These are phyloP conservation scores for Monascus ruber DNA, from an alignment of 2,329 filamentous ascomycete genomes.

Conservation along the genomic window DNA sequence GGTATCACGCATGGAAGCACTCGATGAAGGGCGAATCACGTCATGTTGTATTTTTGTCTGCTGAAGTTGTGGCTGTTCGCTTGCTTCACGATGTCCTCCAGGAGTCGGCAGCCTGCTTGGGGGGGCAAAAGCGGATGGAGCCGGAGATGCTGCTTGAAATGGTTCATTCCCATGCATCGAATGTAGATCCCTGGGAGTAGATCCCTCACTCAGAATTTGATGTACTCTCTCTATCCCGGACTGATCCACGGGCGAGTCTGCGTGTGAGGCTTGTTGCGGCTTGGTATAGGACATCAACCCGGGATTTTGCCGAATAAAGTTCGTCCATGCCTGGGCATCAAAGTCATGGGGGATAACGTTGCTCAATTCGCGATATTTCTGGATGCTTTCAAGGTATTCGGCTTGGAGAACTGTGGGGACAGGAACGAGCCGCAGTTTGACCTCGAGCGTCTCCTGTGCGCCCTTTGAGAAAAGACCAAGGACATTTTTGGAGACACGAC, in stretches of 20 bases:
- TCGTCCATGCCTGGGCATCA: conserved; percentile 67
- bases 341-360: conserved; percentile 47
- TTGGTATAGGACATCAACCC: conserved; percentile 21
- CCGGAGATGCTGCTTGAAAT: conserved; percentile 26
- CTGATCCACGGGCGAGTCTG: conserved; percentile 26
- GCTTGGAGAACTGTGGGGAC: conserved; percentile 55
- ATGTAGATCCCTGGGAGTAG: conserved; percentile 31
- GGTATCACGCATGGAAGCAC: conserved; percentile 41
- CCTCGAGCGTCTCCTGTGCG: conserved; percentile 75
- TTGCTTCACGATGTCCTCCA: conserved; percentile 13
- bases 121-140: conserved; percentile 23
- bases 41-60: conserved; percentile 24
- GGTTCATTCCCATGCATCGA: conserved; percentile 17
- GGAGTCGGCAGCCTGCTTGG: conserved; percentile 29
- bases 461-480: conserved; percentile 75
- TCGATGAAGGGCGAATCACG: conserved; percentile 49
- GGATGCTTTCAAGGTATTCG: conserved; percentile 51
- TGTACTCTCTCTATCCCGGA: conserved; percentile 35
- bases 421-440: conserved; percentile 75
- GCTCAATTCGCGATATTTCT: conserved; percentile 48
- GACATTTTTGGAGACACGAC: conserved; percentile 77
- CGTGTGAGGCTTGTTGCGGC: conserved; percentile 14
- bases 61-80: conserved; percentile 12
- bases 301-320: conserved; percentile 62
- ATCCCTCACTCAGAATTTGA: conserved; percentile 32